These are phyloP conservation scores for Mortierella alpina DNA, from an alignment of 192 early-diverging fungal genomes.

Conservation along the genomic window DNA sequence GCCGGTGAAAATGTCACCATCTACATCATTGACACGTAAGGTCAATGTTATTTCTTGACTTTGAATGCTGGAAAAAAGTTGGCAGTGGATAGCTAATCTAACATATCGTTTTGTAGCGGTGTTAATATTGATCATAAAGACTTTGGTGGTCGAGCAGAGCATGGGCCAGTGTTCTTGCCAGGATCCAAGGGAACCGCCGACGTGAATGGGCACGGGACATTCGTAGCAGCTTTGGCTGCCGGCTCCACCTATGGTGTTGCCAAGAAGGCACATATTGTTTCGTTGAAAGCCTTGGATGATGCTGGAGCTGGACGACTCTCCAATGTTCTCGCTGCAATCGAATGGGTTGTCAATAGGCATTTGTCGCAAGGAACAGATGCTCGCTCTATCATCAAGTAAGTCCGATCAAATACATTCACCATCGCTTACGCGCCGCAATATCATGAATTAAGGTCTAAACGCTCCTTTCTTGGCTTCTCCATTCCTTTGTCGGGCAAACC, in stretches of 20 bases:
- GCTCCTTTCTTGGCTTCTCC: not conserved
- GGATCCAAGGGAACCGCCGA: slow-evolving; percentile 47
- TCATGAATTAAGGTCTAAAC: not conserved
- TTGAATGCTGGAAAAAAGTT: not conserved
- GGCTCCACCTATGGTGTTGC: slow-evolving; percentile 69
- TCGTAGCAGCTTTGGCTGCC: slow-evolving; percentile 68
- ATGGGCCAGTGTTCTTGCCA: slow-evolving; percentile 57
- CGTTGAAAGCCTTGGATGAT: slow-evolving; percentile 64
- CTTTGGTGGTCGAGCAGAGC: slow-evolving; percentile 61
- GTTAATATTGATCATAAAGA: slow-evolving; percentile 58
- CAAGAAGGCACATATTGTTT: slow-evolving; percentile 63
- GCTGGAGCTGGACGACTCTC: slow-evolving; percentile 61
- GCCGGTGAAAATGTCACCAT: slow-evolving; percentile 49
- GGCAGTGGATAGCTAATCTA: not conserved
- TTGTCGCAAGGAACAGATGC: slow-evolving; percentile 19
- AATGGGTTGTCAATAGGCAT: slow-evolving; percentile 63
- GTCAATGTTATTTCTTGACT: slow-evolving; percentile 1
- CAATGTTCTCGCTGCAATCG: slow-evolving; percentile 59
- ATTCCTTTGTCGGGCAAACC: not conserved
- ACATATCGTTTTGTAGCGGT: slow-evolving; percentile 23
- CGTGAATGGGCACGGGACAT: slow-evolving; percentile 68
- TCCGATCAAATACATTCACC: not conserved
- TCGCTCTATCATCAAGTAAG: slow-evolving; percentile 59
- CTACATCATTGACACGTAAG: slow-evolving; percentile 55
- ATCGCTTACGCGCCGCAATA: not conserved